Base-by-base conservation (phyloP, 1,284 basidiomycete genomes). In the Puccinia triticina region DNA sequence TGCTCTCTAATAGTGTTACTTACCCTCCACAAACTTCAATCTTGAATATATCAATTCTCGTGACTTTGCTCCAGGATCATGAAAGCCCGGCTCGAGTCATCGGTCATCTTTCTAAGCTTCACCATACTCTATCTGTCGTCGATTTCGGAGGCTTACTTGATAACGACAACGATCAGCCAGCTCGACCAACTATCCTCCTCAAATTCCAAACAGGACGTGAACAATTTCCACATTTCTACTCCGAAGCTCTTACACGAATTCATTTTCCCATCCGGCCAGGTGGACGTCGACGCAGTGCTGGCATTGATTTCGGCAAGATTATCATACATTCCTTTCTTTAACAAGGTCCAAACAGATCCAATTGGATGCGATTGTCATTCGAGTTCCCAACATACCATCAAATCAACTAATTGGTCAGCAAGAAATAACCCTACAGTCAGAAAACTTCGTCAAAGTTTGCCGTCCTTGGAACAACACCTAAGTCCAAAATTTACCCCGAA, bases 221-320 rank as follows among this genome's bases (percentile, higher is more conserved):
- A 66, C 16, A 40, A 66, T 40, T 66, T 66, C 34, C 61, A 66
- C 21, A n/a, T 37, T 21, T 40, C 1, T 66, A 7, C 61, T 5
- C 61, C 61, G 2, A 66, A 66, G 21, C 34, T 40, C 2, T 66
- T 66, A 16, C 5, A 66, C 34, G 2, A 18, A 37, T 66, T 2
- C 32, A 11, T 66, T n/a, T 66, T 40, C 16, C 61, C 12, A 40
- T 37, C 61, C 21, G 61, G 61, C 34, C 61, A 66, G 7, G 14
- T 66, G 14, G 61, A 66, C 61, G 18, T n/a, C 16, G 16, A 66
- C 34, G 34, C 61, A 40, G 34, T 66, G 61, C 34, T 66, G 23
- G 61, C 32, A 40, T 66, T 66, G 61, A 66, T 66, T 66, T 18
- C 61, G 34, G 34, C 61, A 66, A 66, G 61, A 66, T 29, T 66